phyloP scores from a whole-genome alignment of 805 yeast species.

The Lipomyces sp. region DNA sequence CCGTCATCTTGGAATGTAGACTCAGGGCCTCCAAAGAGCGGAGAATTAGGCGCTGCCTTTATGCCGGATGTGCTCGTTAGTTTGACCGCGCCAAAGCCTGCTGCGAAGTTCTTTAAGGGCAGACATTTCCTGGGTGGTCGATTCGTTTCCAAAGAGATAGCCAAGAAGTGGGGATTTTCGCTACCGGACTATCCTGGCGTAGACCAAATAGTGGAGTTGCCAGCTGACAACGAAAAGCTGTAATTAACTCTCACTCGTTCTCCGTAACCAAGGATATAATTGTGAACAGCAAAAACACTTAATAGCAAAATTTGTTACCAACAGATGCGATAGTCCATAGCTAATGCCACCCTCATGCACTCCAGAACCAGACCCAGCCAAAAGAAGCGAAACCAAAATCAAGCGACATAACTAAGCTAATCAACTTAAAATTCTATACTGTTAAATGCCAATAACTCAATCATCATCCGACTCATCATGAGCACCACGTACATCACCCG shows the following conservation, averaged over 20 bases:
- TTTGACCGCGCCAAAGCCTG: conserved; percentile 93
- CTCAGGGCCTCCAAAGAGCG: conserved; percentile 63
- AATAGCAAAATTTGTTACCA: background rate
- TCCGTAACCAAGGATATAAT: background rate
- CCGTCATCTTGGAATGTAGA: conserved; percentile 99
- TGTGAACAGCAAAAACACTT: background rate
- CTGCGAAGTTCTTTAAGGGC: conserved; percentile 59
- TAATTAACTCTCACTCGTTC: background rate
- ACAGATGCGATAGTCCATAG: background rate
- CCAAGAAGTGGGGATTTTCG: conserved; percentile 71
- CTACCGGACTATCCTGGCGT: conserved; percentile 62
- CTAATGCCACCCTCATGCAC: background rate
- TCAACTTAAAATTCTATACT: background rate
- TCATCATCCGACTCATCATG: conserved; percentile 5
- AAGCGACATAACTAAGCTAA: background rate
- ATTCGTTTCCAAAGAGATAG: conserved; percentile 70
- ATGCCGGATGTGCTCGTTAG: conserved; percentile 75
- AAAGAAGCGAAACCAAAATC: background rate
- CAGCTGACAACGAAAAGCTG: conserved; percentile 13
- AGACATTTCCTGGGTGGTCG: conserved; percentile 90
- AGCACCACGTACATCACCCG: background rate
- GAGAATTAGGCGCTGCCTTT: conserved; percentile 50
- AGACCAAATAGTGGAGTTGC: conserved; percentile 52
- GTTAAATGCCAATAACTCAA: background rate
- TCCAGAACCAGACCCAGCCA: background rate